Conservation (phyloP, 768 basidiomycete species). For the Boletales sp. region DNA sequence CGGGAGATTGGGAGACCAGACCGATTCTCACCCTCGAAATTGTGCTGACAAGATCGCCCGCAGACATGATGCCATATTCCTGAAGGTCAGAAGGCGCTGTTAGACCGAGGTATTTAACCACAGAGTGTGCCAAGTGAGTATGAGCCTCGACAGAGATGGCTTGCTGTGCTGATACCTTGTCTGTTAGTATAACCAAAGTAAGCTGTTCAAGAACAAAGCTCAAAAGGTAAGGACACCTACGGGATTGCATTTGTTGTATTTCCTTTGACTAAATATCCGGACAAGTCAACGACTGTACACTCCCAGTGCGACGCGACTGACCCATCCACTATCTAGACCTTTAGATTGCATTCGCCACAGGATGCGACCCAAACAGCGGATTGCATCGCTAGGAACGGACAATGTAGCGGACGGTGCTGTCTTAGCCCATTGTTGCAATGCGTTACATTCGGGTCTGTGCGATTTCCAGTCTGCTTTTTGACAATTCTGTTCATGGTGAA, state of each 20-base stretch:
- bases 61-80: slow-evolving; percentile 52
- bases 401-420: slow-evolving; percentile 45
- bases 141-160: slow-evolving; percentile 50
- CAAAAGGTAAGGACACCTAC: slow-evolving; percentile 34
- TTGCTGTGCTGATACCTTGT: slow-evolving; percentile 50
- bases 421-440: slow-evolving; percentile 57
- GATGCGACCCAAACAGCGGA: slow-evolving; percentile 75
- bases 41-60: slow-evolving; percentile 63
- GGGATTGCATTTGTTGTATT: slow-evolving; percentile 70
- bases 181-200: slow-evolving; percentile 31
- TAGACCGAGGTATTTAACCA: slow-evolving; percentile 68
- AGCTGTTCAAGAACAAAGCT: neutral
- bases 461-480: slow-evolving; percentile 69
- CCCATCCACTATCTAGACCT: slow-evolving; percentile 55
- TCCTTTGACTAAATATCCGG: slow-evolving; percentile 42
- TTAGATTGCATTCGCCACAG: slow-evolving; percentile 61
- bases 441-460: slow-evolving; percentile 78
- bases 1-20: neutral
- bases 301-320: slow-evolving; percentile 29
- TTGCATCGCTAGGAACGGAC: slow-evolving; percentile 67
- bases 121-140: slow-evolving; percentile 67
- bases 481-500: slow-evolving; percentile 44
- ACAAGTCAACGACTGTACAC: too few relatives aligned
- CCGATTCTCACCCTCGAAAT: slow-evolving; percentile 61
- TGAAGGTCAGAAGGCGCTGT: slow-evolving; percentile 56